Evolutionary conservation across 1,139 yeast species (phyloP).

Genomic region (Kodamaea alishanica): DNA sequence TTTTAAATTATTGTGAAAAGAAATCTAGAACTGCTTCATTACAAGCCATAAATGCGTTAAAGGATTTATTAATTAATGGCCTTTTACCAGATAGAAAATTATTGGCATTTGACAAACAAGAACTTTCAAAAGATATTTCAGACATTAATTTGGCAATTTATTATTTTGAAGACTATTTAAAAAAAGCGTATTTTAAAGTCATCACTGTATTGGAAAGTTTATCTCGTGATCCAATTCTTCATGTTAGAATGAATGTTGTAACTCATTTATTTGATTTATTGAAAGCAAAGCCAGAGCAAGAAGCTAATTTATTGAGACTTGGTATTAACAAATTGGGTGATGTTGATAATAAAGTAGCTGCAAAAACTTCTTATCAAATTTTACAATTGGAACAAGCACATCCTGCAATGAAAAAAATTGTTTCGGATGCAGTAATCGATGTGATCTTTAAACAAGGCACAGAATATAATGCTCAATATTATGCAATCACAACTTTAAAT

Average conservation of each 20-base stretch:
- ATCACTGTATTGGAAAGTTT: slow-evolving; percentile 69
- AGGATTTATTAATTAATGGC: slow-evolving; percentile 80
- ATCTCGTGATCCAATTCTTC: slow-evolving; percentile 88
- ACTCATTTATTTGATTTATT: slow-evolving; percentile 76
- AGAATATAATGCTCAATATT: slow-evolving; percentile 86
- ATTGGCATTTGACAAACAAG: slow-evolving; percentile 76
- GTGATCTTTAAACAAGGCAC: slow-evolving; percentile 69
- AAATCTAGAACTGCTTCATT: slow-evolving; percentile 92
- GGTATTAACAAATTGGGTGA: slow-evolving; percentile 96
- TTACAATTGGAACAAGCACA: slow-evolving; percentile 84
- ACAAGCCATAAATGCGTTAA: slow-evolving; percentile 84
- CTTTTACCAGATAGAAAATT: slow-evolving; percentile 84
- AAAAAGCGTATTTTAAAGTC: slow-evolving; percentile 67
- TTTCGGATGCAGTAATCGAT: slow-evolving; percentile 78
- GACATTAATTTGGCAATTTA: slow-evolving; percentile 60
- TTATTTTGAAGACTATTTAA: slow-evolving; percentile 88
- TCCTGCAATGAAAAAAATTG: slow-evolving; percentile 89
- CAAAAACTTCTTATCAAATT: slow-evolving; percentile 80
- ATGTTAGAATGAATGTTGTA: slow-evolving; percentile 76
- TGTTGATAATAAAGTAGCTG: slow-evolving; percentile 82
- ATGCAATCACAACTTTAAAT: slow-evolving; percentile 80
- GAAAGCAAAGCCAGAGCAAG: slow-evolving; percentile 92
- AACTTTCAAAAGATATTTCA: slow-evolving; percentile 47
- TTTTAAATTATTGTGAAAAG: slow-evolving; percentile 77
- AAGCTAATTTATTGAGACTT: slow-evolving; percentile 78